Evolutionary conservation across 2,329 filamentous ascomycete species (phyloP), one percentile per base, ranked within the genome.

Genomic region (Xylariaceae sp.): DNA sequence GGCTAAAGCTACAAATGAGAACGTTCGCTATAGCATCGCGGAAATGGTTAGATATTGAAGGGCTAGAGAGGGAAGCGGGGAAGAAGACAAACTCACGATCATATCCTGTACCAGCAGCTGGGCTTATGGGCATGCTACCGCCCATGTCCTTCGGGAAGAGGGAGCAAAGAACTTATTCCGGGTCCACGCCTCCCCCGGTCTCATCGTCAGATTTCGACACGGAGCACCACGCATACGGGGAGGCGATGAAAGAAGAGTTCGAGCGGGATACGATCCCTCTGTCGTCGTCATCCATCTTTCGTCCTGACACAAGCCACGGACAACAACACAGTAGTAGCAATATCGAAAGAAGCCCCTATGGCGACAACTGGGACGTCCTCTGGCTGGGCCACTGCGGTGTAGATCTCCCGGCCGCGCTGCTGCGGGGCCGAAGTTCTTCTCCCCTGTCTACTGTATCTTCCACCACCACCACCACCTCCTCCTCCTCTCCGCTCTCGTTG

Each of bases 1-100:
- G 73, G 0, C 64, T 84, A 20, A 77, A 78, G 26, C 45, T 67
- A 0, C 81, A 84, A 60, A 72, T 83, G 13, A 69, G 62, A 23
- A 57, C 69, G 39, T 74, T 78, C 30, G 73, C 76, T 1, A 59
- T 63, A 15, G 72, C 74, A 0, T 67, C 70, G 3, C 67, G 65
- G 11, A 68, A 39, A 21, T 67, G 64, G 64, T 32, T 64, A 2
- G 52, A 36, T 16, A 37, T 53, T 9, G 33, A 56, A n/a, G n/a
- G n/a, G n/a, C n/a, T n/a, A n/a, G 9, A 44, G 51, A 11, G 46
- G 36, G 29, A 29, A 41, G 21, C 49, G 35, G 7, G 2, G 10
- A 4, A 20, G 7, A 27, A 18, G 18, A 26, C 21, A 36, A 21
- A 3, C n/a, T 30, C 18, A 15, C 16, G 3, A 44, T 40, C n/a